Percentiles rank a stretch among this genome's conserved stretches.
Conservation (phyloP, 2,329 filamentous ascomycete genomes). For the Ilyonectria robusta region DNA sequence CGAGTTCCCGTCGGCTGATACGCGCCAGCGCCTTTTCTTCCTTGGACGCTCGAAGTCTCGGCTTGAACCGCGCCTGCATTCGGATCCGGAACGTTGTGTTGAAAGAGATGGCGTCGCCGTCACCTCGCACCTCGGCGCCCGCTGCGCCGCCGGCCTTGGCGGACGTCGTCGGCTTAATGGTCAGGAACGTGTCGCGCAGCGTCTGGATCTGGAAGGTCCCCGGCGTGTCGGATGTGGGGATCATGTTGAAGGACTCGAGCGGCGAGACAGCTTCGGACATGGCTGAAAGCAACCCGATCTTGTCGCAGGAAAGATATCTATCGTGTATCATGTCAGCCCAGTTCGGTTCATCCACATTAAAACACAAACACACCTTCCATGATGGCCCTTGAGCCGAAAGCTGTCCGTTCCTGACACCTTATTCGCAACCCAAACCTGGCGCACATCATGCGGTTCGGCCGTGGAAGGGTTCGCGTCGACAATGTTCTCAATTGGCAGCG, state of each 20-base stretch:
- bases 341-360: background rate
- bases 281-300: constrained; percentile 83
- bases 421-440: constrained; percentile 95
- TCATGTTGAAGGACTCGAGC: constrained; percentile 84
- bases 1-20: constrained; percentile 87
- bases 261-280: constrained; percentile 85
- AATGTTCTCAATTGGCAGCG: constrained; percentile 86
- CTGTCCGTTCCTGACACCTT: constrained; percentile 85
- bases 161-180: constrained; percentile 68
- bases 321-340: constrained; percentile 31
- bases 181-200: constrained; percentile 78
- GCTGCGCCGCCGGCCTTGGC: constrained; percentile 59
- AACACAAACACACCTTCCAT: constrained; percentile 76
- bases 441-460: constrained; percentile 94
- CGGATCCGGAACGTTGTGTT: constrained; percentile 83
- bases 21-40: constrained; percentile 88
- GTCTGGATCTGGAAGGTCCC: constrained; percentile 84
- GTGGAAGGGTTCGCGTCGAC: constrained; percentile 86
- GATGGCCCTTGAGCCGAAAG: constrained; percentile 89
- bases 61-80: constrained; percentile 97
- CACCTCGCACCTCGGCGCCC: constrained; percentile 79
- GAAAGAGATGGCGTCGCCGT: constrained; percentile 77
- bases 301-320: constrained; percentile 91
- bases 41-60: constrained; percentile 81
- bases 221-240: constrained; percentile 74